These are phyloP conservation scores for Camelina neglecta DNA, from an alignment of 345 rosid genomes.

Conservation along the genomic window DNA sequence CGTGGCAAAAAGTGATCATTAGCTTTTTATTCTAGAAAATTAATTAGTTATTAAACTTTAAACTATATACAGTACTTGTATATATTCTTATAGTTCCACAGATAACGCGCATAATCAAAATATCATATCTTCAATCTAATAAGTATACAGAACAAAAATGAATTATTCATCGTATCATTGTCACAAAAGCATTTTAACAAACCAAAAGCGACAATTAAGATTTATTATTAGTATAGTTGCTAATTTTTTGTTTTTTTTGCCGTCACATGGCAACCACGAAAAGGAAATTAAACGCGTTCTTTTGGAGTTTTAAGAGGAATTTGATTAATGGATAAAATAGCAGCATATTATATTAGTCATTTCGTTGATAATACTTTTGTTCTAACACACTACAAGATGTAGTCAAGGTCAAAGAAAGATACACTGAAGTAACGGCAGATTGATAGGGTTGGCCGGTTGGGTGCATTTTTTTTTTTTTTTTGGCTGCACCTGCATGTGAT, in stretches of 20 bases:
- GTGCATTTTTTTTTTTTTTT: neutral
- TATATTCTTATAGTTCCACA: constrained; percentile 31
- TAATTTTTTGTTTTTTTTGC: constrained; percentile 1
- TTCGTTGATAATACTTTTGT: neutral
- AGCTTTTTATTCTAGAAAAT: neutral
- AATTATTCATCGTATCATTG: constrained; percentile 4
- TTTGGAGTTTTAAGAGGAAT: constrained; percentile 17
- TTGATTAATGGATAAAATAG: neutral
- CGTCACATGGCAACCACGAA: constrained; percentile 37
- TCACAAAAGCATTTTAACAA: constrained; percentile 13
- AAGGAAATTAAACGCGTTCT: constrained; percentile 24
- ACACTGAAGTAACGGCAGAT: constrained; percentile 2
- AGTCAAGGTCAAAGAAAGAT: constrained; percentile 24
- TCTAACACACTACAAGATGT: neutral
- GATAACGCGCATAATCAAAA: constrained; percentile 5
- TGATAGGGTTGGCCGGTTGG: neutral
- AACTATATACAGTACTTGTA: neutral
- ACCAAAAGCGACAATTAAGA: constrained; percentile 31
- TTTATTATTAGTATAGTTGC: constrained; percentile 6
- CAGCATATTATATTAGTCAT: neutral
- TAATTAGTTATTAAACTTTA: neutral
- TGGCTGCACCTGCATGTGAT: neutral
- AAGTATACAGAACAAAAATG: neutral
- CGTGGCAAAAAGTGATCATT: neutral
- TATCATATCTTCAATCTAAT: neutral